A percentile compares a stretch with the other conserved stretches of the same genome.
Conservation (phyloP, 164 flowering plant genomes). For the Malania oleifera region DNA sequence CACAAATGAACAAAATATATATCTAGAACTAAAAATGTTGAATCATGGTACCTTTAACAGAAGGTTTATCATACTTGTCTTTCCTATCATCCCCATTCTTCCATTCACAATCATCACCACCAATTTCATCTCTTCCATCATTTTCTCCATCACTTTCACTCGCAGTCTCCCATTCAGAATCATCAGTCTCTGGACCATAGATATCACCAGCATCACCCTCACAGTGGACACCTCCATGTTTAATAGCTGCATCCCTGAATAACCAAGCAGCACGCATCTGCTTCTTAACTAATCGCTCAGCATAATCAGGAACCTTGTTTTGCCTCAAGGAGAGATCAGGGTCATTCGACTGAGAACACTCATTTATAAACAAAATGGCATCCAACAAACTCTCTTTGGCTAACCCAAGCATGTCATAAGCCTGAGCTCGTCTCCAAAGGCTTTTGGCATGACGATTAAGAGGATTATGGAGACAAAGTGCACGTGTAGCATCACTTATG, state of each 20-base stretch:
- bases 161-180: constrained; percentile 99
- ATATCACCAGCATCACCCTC: constrained; percentile 64
- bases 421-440: constrained; percentile 98
- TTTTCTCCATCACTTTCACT: constrained; percentile 94
- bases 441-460: constrained; percentile 94
- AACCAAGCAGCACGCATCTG: constrained; percentile 99
- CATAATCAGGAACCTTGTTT: constrained; percentile 97
- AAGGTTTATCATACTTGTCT: constrained; percentile 54
- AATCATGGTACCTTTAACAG: constrained; percentile 51
- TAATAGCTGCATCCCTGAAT: constrained; percentile 84
- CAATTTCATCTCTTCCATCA: constrained; percentile 68
- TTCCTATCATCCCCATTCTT: constrained; percentile 58
- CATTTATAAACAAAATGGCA: constrained; percentile 91
- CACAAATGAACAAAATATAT: too few relatives aligned
- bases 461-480: constrained; percentile 89
- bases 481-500: constrained; percentile 93
- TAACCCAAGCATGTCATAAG: constrained; percentile 93
- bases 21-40: not conserved
- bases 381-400: constrained; percentile 97
- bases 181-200: constrained; percentile 78
- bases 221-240: constrained; percentile 75
- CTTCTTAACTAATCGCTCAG: constrained; percentile 91
- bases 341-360: constrained; percentile 88
- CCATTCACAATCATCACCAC: constrained; percentile 64
- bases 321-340: constrained; percentile 84